Evolutionary conservation across 345 rosid species (phyloP).

Genomic region (Mallotus nudiflorus): DNA sequence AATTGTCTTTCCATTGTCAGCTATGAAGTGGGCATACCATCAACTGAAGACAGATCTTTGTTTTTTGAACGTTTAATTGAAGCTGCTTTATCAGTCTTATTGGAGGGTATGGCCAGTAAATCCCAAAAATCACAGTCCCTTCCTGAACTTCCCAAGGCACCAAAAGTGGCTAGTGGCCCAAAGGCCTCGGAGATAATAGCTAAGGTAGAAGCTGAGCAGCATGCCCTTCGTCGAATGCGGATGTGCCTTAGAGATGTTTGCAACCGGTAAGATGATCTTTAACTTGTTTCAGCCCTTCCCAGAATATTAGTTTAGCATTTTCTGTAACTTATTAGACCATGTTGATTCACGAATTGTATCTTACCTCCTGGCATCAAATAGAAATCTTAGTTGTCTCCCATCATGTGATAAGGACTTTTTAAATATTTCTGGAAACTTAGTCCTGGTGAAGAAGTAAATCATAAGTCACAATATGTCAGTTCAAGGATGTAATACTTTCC

Average conservation of each 20-base stretch:
- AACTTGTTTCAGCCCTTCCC: background rate
- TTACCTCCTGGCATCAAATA: background rate
- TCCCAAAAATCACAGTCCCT: conserved; percentile 43
- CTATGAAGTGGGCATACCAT: conserved; percentile 74
- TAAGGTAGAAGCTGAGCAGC: conserved; percentile 97
- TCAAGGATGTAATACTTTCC: background rate
- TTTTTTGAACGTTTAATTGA: conserved; percentile 75
- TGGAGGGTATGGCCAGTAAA: conserved; percentile 51
- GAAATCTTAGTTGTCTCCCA: background rate
- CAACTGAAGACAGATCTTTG: conserved; percentile 72
- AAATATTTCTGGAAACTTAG: background rate
- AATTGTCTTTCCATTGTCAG: conserved; percentile 48
- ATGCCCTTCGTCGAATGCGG: conserved; percentile 92
- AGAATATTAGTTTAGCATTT: background rate
- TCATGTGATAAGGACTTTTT: background rate
- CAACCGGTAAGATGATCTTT: conserved; percentile 60
- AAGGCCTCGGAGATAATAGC: conserved; percentile 92
- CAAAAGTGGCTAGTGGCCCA: conserved; percentile 78
- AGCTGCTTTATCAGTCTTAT: conserved; percentile 84
- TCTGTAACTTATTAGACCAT: background rate
- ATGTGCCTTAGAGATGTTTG: conserved; percentile 99
- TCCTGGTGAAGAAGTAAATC: no score
- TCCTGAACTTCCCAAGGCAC: conserved; percentile 84
- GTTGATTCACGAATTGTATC: background rate
- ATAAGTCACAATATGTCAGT: no score